Conservation (phyloP, 371 early-diverging fungal genomes). For the Blakeslea trispora region DNA sequence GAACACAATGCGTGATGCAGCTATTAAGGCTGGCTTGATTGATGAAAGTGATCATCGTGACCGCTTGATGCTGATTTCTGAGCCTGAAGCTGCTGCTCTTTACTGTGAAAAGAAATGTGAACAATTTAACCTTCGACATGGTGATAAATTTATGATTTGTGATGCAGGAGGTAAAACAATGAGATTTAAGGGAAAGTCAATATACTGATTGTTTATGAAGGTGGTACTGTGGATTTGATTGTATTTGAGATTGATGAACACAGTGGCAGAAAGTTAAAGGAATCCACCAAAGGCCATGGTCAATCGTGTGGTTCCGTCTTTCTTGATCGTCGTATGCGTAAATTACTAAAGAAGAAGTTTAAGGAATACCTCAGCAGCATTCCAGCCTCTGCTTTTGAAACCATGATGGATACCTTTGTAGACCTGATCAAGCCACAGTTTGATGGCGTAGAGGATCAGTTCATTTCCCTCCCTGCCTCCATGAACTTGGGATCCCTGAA, state of each 20-base stretch:
- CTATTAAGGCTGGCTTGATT: constrained; percentile 47
- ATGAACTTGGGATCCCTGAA: constrained; percentile 24
- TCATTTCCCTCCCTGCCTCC: constrained; percentile 31
- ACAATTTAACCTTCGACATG: constrained; percentile 47
- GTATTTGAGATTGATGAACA: constrained; percentile 46
- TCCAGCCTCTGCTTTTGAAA: constrained; percentile 59
- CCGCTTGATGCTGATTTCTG: constrained; percentile 48
- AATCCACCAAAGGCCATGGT: constrained; percentile 64
- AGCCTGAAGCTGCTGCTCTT: constrained; percentile 56
- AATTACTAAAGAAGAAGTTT: constrained; percentile 56
- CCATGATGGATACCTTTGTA: constrained; percentile 59
- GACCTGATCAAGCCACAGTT: constrained; percentile 62
- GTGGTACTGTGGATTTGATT: constrained; percentile 42
- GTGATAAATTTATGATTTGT: constrained; percentile 54
- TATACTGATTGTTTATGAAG: neutral
- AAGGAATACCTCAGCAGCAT: constrained; percentile 53
- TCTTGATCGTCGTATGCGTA: constrained; percentile 61
- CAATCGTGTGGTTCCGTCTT: constrained; percentile 62
- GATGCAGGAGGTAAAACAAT: constrained; percentile 52
- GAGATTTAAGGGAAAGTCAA: too few relatives aligned
- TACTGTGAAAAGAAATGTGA: constrained; percentile 58
- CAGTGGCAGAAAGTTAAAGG: constrained; percentile 45
- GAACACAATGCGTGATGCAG: constrained; percentile 54
- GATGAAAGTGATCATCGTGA: constrained; percentile 41
- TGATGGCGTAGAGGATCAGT: constrained; percentile 60